These are phyloP conservation scores for Macaranga tanarius DNA, from an alignment of 441 rosid species.

Conservation along the genomic window DNA sequence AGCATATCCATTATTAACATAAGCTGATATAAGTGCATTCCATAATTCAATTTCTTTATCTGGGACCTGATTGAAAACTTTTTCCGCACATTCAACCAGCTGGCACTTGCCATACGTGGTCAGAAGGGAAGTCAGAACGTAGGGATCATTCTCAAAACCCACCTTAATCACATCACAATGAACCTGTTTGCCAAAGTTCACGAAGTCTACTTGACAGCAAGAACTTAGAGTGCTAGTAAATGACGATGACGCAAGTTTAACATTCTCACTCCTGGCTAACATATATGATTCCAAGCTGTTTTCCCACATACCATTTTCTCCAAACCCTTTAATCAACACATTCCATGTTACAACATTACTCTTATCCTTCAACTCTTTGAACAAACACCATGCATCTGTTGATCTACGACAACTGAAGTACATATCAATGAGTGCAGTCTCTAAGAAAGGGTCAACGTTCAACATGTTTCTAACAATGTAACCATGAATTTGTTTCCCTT, in stretches of 20 bases:
- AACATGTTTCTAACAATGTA: slow-evolving; percentile 45
- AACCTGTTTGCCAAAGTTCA: slow-evolving; percentile 50
- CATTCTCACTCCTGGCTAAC: slow-evolving; percentile 46
- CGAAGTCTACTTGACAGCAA: slow-evolving; percentile 41
- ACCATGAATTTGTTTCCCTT: slow-evolving; percentile 63
- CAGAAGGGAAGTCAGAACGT: slow-evolving; percentile 57
- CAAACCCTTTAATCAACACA: slow-evolving; percentile 70
- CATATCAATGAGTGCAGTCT: slow-evolving; percentile 55
- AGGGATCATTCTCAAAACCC: slow-evolving; percentile 54
- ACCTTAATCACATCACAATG: slow-evolving; percentile 64
- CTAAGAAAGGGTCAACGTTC: slow-evolving; percentile 50
- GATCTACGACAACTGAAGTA: slow-evolving; percentile 44
- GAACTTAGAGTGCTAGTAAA: slow-evolving; percentile 53
- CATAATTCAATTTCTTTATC: slow-evolving; percentile 54
- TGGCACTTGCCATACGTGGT: slow-evolving; percentile 68
- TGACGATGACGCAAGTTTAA: slow-evolving; percentile 52
- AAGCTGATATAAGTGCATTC: slow-evolving; percentile 79
- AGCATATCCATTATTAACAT: slow-evolving; percentile 39
- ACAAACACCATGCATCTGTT: slow-evolving; percentile 48
- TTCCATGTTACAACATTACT: slow-evolving; percentile 71
- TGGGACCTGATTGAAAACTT: slow-evolving; percentile 40
- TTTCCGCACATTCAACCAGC: slow-evolving; percentile 46
- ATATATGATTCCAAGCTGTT: slow-evolving; percentile 57
- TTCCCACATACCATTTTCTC: slow-evolving; percentile 48
- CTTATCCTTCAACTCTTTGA: slow-evolving; percentile 45